Percentiles rank a stretch among this genome's conserved stretches.
These are phyloP conservation scores for Bryum argenteum DNA, from an alignment of 225 moss, liverwort and hornwort species.

Conservation along the genomic window DNA sequence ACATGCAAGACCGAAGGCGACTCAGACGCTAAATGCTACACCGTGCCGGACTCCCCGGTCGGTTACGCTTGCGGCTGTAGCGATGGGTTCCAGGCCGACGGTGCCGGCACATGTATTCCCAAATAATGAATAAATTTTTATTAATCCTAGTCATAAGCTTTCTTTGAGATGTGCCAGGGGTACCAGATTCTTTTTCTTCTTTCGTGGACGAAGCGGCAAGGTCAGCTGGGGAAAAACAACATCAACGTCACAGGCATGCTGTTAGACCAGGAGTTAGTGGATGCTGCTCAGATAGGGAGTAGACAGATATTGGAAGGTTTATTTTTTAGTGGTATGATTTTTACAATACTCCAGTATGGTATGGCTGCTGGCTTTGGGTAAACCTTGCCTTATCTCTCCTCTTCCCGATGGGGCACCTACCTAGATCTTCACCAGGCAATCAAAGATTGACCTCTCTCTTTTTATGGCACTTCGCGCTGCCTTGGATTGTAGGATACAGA, in stretches of 20 bases:
- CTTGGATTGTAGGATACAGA: conserved; percentile 23
- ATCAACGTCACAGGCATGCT: too few relatives aligned
- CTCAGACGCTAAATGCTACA: conserved; percentile 20
- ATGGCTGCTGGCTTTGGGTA: conserved; percentile 10
- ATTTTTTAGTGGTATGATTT: conserved; percentile 24
- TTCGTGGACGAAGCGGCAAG: conserved; percentile 9
- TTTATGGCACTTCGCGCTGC: conserved; percentile 40
- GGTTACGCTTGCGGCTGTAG: conserved; percentile 55
- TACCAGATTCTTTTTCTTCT: neutral
- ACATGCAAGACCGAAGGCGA: conserved; percentile 54
- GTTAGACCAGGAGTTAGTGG: too few relatives aligned
- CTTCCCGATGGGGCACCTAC: conserved; percentile 56
- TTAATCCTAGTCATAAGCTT: conserved; percentile 20
- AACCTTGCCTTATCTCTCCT: conserved; percentile 64
- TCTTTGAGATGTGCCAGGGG: conserved; percentile 35
- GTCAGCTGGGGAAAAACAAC: conserved; percentile 11
- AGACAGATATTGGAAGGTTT: conserved; percentile 69
- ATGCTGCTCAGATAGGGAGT: conserved; percentile 38
- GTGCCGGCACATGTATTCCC: conserved; percentile 53
- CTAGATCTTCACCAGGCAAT: conserved; percentile 41
- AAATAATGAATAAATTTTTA: conserved; percentile 17
- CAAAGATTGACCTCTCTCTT: conserved; percentile 64
- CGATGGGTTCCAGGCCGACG: conserved; percentile 34
- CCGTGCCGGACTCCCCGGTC: conserved; percentile 22
- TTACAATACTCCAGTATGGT: neutral